A percentile compares a stretch with the other conserved stretches of the same genome.
Conservation (phyloP, 306 rosid species). For the Abrus pulchellus region DNA sequence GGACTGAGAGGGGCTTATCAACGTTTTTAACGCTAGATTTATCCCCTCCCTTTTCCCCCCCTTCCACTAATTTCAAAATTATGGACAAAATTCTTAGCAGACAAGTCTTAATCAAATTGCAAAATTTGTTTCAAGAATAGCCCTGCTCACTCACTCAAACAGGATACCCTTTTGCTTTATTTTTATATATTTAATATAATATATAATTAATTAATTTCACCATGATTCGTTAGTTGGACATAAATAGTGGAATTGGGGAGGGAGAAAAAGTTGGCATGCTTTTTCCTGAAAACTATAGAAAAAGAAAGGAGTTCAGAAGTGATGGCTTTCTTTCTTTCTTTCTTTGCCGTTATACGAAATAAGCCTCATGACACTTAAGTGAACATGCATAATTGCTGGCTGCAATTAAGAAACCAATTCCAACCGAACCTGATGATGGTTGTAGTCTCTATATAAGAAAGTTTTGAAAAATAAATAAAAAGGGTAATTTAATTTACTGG, state of each 20-base stretch:
- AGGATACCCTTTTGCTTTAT: conserved; percentile 13
- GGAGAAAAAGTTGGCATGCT: conserved; percentile 61
- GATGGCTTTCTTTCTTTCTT: conserved; percentile 52
- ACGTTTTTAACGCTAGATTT: conserved; percentile 12
- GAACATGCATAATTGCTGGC: conserved; percentile 59
- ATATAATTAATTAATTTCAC: conserved; percentile 20
- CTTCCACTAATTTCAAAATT: conserved; percentile 20
- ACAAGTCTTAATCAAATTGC: conserved; percentile 53
- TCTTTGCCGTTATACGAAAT: conserved; percentile 52
- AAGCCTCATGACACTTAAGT: conserved; percentile 53
- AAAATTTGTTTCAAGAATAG: conserved; percentile 33
- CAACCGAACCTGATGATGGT: conserved; percentile 51
- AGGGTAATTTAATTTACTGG: conserved; percentile 34
- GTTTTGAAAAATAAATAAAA: not conserved
- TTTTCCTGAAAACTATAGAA: conserved; percentile 52
- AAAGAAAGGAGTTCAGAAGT: conserved; percentile 49
- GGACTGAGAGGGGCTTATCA: conserved; percentile 9
- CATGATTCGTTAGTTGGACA: conserved; percentile 44
- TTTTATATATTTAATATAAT: not conserved
- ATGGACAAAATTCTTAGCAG: conserved; percentile 33
- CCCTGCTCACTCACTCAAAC: conserved; percentile 21
- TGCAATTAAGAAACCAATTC: conserved; percentile 59
- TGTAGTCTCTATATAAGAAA: conserved; percentile 27
- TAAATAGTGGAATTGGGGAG: conserved; percentile 28
- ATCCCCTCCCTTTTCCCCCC: not conserved